phyloP scores from a whole-genome alignment of 257 asterid species.

The Verbena officinalis region DNA sequence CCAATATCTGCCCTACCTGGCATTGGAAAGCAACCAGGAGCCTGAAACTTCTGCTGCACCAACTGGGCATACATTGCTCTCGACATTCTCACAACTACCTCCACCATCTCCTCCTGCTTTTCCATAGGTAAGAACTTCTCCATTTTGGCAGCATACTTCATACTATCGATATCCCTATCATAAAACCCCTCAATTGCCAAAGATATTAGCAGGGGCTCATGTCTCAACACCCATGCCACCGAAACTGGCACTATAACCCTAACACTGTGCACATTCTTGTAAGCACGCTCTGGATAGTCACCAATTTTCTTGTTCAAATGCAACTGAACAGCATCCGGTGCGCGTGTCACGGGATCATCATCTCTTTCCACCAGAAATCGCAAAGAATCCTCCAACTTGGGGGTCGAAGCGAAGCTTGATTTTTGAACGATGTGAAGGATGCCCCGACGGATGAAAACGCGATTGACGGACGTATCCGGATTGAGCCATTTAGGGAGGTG shows the following conservation, averaged over 20 bases:
- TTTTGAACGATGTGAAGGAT: slow-evolving; percentile 63
- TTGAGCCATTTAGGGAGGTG: slow-evolving; percentile 87
- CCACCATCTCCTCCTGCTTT: slow-evolving; percentile 73
- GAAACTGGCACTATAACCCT: slow-evolving; percentile 69
- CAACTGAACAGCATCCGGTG: slow-evolving; percentile 64
- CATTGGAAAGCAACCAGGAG: slow-evolving; percentile 83
- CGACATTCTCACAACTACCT: slow-evolving; percentile 70
- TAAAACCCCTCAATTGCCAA: slow-evolving; percentile 88
- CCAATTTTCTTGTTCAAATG: slow-evolving; percentile 64
- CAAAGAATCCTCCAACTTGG: slow-evolving; percentile 50
- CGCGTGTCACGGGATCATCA: slow-evolving; percentile 33
- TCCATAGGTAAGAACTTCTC: slow-evolving; percentile 70
- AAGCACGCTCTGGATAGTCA: slow-evolving; percentile 70
- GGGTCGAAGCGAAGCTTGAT: slow-evolving; percentile 43
- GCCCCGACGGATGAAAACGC: slow-evolving; percentile 79
- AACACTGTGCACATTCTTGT: slow-evolving; percentile 61
- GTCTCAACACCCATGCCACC: slow-evolving; percentile 79
- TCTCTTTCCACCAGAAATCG: slow-evolving; percentile 35
- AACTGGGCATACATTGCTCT: slow-evolving; percentile 96
- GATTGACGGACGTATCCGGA: slow-evolving; percentile 75
- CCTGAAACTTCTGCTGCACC: slow-evolving; percentile 82
- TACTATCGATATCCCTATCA: slow-evolving; percentile 85
- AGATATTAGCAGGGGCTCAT: slow-evolving; percentile 67
- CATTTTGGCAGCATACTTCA: slow-evolving; percentile 83
- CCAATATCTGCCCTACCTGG: slow-evolving; percentile 64